Evolutionary conservation across 129 eudicot genomes (phyloP), one percentile per base, ranked within the genome.

Genomic region (Flaveria sonorensis): DNA sequence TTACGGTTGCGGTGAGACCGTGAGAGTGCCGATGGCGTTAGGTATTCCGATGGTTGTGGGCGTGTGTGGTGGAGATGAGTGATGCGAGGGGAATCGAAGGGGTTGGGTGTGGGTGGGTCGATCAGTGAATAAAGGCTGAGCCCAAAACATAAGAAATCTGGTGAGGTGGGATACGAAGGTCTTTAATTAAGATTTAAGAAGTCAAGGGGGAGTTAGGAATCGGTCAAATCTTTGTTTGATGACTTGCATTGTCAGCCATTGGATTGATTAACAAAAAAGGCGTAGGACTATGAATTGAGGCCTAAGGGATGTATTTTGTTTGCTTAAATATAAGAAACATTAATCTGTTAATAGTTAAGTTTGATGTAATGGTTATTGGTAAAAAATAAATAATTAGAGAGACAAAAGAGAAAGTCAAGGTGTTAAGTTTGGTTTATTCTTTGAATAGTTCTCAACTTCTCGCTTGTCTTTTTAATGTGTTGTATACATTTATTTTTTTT

Each of bases 11-110:
- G 20, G 42, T 36, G 68, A 73, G 57, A 50, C 4, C 13, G 55
- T 36, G 68, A 73, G 57, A 50, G 43, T 14, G 43, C 43, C 0
- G 79, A 21, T 62, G 79, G 79, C 79, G 79, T 47, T 46, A 28
- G 71, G 47, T 72, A 39, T 72, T 72, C 30, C 65, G 63, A 74
- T 61, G 71, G 30, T 15, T 15, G 43, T 42, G 78, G 68, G 68
- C 45, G 79, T 75, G 79, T 75, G 79, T 75, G 79, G 79, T 63
- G 52, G 79, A 75, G 78, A 24, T 60, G 45, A 24, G 60, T 60
- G 70, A 36, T 28, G 60, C 59, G 57, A 56, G 77, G 56, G 57
- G 78, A 61, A 45, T 74, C 63, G 71, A 75, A 52, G 71, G 57
- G 13, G 46, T 15, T 24, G 45, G 79, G 28, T 45, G 78, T 42